phyloP scores from a whole-genome alignment of 495 filamentous ascomycete species.

The Filosporella fistucella region DNA sequence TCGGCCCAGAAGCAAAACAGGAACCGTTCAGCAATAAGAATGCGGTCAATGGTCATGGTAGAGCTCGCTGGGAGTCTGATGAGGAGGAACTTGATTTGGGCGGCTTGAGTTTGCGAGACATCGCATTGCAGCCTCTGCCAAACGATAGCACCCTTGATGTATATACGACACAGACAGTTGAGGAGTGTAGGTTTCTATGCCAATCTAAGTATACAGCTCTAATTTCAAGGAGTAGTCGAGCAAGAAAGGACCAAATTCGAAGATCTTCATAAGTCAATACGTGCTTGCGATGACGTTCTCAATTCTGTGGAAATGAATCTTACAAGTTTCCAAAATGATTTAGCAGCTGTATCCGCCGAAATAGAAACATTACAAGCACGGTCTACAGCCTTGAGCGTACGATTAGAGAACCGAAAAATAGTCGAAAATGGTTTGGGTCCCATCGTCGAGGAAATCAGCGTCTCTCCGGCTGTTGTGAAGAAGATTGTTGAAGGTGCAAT shows the following conservation, averaged over 20 bases:
- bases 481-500: constrained; percentile 84
- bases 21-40: constrained; percentile 1
- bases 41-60: constrained; percentile 12
- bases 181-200: constrained; percentile 60
- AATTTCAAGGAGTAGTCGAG: constrained; percentile 51
- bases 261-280: constrained; percentile 84
- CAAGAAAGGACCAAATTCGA: constrained; percentile 84
- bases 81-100: constrained; percentile 71
- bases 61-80: constrained; percentile 37
- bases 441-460: constrained; percentile 83
- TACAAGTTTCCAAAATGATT: constrained; percentile 85
- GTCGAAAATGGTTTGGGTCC: constrained; percentile 88
- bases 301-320: constrained; percentile 89
- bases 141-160: constrained; percentile 35
- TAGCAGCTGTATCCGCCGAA: constrained; percentile 86
- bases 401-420: constrained; percentile 80
- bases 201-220: background rate
- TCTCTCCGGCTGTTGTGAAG: constrained; percentile 75
- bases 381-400: constrained; percentile 77
- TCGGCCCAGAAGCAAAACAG: constrained; percentile 40
- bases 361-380: constrained; percentile 90
- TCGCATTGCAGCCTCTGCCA: constrained; percentile 42
- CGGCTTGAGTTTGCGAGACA: constrained; percentile 67
- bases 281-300: constrained; percentile 88
- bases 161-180: constrained; percentile 61